These are phyloP conservation scores for Secale cereale DNA, from an alignment of 176 grass and related monocot species.

Conservation along the genomic window DNA sequence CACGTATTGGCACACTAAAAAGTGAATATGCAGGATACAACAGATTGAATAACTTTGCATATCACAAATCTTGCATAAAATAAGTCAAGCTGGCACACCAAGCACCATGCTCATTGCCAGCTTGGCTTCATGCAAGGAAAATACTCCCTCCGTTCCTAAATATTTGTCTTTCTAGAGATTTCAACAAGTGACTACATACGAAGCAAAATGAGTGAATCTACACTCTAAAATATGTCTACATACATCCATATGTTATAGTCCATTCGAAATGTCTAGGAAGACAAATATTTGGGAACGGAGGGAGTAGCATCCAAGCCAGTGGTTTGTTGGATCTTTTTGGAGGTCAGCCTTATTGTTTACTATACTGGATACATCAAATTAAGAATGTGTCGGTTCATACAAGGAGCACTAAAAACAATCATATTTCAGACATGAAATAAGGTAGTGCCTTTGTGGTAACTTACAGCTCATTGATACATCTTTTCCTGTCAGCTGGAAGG, in stretches of 20 bases:
- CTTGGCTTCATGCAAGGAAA: neutral
- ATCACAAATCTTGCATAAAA: neutral
- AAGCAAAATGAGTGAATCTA: too few relatives aligned
- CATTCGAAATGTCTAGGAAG: too few relatives aligned
- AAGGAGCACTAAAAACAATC: constrained; percentile 4
- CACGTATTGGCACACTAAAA: neutral
- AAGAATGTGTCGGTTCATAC: neutral
- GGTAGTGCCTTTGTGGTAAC: constrained; percentile 24
- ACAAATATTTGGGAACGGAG: too few relatives aligned
- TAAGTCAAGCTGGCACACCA: neutral
- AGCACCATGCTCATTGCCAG: constrained; percentile 2
- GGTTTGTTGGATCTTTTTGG: neutral
- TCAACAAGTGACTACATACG: too few relatives aligned
- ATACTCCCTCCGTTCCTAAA: too few relatives aligned
- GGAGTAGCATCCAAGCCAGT: neutral
- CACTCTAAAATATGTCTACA: too few relatives aligned
- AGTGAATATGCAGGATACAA: constrained; percentile 2
- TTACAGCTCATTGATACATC: constrained; percentile 97
- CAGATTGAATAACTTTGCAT: constrained; percentile 15
- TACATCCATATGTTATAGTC: too few relatives aligned
- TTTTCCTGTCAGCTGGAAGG: constrained; percentile 79
- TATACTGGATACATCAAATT: neutral
- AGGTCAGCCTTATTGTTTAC: neutral
- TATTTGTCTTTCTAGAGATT: too few relatives aligned
- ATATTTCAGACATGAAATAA: constrained; percentile 9